Base-by-base conservation (phyloP, 2,329 filamentous ascomycete genomes). In the Nigrograna mackinnonii region DNA sequence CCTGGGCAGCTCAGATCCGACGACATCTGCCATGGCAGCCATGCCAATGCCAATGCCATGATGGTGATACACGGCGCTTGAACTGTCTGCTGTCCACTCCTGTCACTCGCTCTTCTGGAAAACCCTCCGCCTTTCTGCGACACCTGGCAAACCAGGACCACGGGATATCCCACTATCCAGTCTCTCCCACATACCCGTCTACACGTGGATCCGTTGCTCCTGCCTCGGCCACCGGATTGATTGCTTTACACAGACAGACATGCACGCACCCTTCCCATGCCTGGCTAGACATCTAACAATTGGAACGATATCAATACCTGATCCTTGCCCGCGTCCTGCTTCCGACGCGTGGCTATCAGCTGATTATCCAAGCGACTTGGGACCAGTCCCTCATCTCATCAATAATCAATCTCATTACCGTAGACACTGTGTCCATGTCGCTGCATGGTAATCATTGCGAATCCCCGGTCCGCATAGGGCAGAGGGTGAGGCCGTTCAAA, bases 301-400 rank as follows among this genome's bases (percentile, higher is more conserved):
- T n/a, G n/a, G n/a, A n/a, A n/a, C n/a, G n/a, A n/a, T n/a, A n/a
- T n/a, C n/a, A n/a, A n/a, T n/a, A n/a, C n/a, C n/a, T n/a, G n/a
- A n/a, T n/a, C 24, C 11, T 14, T 28, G 24, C 24, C 11, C 14
- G 24, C 24, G 11, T 33, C 13, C 31, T 12, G 11, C 16, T 14
- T 31, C 13, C 20, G 13, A 21, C 41, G 36, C 36, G 36, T 44
- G 34, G 41, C 37, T 22, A 37, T 43, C 33, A 43, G 40, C 40
- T 44, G 41, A 44, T 44, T 44, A 44, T 20, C 41, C 41, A 44
- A 40, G 37, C 37, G 37, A 44, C 24, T 28, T n/a, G n/a, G n/a
- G n/a, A n/a, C n/a, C n/a, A n/a, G n/a, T n/a, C n/a, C n/a, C n/a
- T 17, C 7, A 13, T 18, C 18, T 28, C n/a, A n/a, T n/a, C n/a